Percentiles rank a stretch among this genome's conserved stretches.
These are phyloP conservation scores for Metschnikowia shivogae DNA, from an alignment of 805 yeast genomes.

Conservation along the genomic window DNA sequence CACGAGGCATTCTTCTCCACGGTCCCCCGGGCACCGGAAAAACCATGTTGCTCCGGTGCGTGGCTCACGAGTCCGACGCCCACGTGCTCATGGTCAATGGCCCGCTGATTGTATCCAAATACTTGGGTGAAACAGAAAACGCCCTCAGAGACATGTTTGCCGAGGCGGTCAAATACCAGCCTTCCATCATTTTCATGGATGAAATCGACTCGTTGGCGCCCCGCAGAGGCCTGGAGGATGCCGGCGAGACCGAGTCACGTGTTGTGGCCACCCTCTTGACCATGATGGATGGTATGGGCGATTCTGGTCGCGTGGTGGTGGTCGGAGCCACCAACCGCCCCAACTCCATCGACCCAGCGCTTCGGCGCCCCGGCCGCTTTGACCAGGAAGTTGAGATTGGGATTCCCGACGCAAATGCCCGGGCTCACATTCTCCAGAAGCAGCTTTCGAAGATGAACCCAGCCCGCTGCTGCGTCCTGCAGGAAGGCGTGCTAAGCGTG, in stretches of 20 bases:
- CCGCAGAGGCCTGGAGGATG: slow-evolving; percentile 72
- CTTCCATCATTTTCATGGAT: slow-evolving; percentile 83
- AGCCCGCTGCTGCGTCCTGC: slow-evolving; percentile 44
- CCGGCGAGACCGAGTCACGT: slow-evolving; percentile 86
- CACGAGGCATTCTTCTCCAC: slow-evolving; percentile 86
- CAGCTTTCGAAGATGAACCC: slow-evolving; percentile 53
- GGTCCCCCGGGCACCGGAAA: slow-evolving; percentile 99
- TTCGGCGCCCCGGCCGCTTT: slow-evolving; percentile 83
- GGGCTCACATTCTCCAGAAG: slow-evolving; percentile 65
- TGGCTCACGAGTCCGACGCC: slow-evolving; percentile 73
- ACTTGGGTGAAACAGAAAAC: slow-evolving; percentile 90
- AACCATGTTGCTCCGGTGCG: slow-evolving; percentile 78
- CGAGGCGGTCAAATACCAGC: slow-evolving; percentile 84
- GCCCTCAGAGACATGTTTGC: slow-evolving; percentile 75
- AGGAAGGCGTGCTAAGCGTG: slow-evolving; percentile 53
- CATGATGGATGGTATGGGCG: slow-evolving; percentile 73
- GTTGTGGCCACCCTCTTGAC: slow-evolving; percentile 87
- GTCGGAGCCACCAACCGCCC: slow-evolving; percentile 76
- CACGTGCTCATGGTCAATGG: slow-evolving; percentile 86
- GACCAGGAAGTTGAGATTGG: slow-evolving; percentile 89
- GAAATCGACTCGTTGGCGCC: slow-evolving; percentile 94
- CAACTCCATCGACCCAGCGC: slow-evolving; percentile 62
- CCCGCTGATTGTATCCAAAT: slow-evolving; percentile 87
- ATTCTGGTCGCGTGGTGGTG: slow-evolving; percentile 59
- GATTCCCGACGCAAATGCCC: slow-evolving; percentile 81